Evolutionary conservation across 2,329 filamentous ascomycete genomes (phyloP).

Genomic region (Cryphonectria parasitica): DNA sequence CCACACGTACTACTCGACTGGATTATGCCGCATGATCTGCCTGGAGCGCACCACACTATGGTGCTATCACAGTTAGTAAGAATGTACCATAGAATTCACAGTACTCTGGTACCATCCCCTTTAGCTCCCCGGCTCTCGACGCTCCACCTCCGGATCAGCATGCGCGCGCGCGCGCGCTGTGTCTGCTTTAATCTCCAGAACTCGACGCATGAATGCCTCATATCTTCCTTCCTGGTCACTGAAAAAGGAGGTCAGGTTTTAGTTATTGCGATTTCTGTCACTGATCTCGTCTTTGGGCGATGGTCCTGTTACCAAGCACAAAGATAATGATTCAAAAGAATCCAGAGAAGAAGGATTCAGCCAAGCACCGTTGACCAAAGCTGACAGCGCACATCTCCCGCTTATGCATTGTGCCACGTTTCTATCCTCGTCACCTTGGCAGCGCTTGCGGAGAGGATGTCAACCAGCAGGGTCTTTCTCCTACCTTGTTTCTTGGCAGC

Average conservation of each 20-base stretch:
- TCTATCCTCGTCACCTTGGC: constrained; percentile 4
- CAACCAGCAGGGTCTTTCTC: background rate
- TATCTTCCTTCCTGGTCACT: background rate
- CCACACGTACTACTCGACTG: too few relatives aligned
- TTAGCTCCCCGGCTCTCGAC: background rate
- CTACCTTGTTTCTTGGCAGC: background rate
- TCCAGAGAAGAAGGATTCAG: background rate
- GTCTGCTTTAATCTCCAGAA: background rate
- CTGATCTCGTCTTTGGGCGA: background rate
- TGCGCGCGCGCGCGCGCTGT: background rate
- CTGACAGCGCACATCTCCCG: constrained; percentile 8
- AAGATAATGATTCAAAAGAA: background rate
- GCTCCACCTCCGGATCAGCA: background rate
- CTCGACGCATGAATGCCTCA: background rate
- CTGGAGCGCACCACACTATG: too few relatives aligned
- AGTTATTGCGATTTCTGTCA: background rate
- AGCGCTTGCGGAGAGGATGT: background rate
- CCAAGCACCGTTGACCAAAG: background rate
- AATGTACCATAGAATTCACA: background rate
- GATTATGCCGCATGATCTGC: too few relatives aligned
- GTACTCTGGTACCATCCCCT: background rate
- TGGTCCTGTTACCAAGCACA: background rate
- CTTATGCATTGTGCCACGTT: background rate
- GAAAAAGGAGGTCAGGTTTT: background rate
- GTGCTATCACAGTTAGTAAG: background rate